Conservation (phyloP, 169 alveolate species). For the Toxoplasma gondii region DNA sequence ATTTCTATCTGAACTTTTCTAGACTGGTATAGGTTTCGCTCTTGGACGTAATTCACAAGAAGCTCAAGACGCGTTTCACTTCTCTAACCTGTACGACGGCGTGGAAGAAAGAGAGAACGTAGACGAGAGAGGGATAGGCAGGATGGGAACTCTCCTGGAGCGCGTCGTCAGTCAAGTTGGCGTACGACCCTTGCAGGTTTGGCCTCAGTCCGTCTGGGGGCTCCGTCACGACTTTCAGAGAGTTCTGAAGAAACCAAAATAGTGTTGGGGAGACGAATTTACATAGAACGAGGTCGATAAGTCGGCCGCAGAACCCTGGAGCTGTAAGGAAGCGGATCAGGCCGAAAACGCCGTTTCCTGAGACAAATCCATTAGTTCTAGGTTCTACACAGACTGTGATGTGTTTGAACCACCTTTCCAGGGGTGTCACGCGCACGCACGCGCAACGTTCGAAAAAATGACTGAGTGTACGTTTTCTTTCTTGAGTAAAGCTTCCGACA, state of each 20-base stretch:
- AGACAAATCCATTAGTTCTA: no score
- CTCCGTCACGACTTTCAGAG: conserved; percentile 93
- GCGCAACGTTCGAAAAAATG: no score
- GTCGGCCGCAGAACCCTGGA: neutral
- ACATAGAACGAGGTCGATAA: no score
- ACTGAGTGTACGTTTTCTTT: no score
- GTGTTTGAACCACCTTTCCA: no score
- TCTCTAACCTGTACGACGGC: conserved; percentile 85
- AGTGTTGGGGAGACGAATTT: neutral
- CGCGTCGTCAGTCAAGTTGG: conserved; percentile 86
- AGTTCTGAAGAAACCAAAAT: conserved; percentile 75
- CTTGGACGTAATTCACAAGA: no score
- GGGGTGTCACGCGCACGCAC: no score
- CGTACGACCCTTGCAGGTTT: conserved; percentile 88
- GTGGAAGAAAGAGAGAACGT: conserved; percentile 93
- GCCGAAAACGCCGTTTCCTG: neutral
- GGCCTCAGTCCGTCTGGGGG: conserved; percentile 96
- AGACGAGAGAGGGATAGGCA: conserved; percentile 90
- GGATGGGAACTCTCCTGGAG: conserved; percentile 86
- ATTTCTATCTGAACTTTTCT: no score
- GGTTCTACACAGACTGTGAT: no score
- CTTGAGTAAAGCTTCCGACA: no score
- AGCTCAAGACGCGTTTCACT: no score
- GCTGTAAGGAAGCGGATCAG: neutral
- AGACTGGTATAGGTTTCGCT: no score